Base-by-base conservation (phyloP, 768 basidiomycete species). In the Hericium rajendrae region DNA sequence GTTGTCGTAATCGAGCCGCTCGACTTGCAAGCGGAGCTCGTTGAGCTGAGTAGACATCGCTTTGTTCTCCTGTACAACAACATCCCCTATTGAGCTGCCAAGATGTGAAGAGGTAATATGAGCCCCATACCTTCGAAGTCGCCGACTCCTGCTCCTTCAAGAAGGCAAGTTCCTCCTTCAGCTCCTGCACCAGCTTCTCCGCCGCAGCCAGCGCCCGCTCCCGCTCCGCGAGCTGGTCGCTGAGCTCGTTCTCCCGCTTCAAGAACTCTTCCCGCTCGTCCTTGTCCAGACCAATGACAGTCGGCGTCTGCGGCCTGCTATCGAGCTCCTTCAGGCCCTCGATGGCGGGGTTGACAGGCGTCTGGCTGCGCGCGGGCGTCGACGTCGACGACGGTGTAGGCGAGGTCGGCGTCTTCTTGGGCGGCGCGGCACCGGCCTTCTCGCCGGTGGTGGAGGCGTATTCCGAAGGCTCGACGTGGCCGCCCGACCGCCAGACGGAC, bases 221-320 rank as follows among this genome's bases (percentile, higher is more conserved):
- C 76, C 81, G 91, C 75, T 97, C 95, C 3, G 91, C 91, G 48
- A 99, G 77, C 63, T 84, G 78, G 71, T 99, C 97, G 59, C 86
- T 94, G 56, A 99, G 77, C 70, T 99, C 97, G 64, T 98, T 98
- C 79, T 99, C 97, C 60, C 97, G 73, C 68, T 83, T 85, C 71
- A 99, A 72, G 79, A 98, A 99, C 54, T 98, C 97, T 62, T 99
- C 97, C 58, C 94, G 76, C 73, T 99, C 97, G 65, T 98, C 97
- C 75, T 94, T 93, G 62, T 97, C 94, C 63, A 98, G 69, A 20
- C 86, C 85, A 55, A 88, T 78, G 43, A 88, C 88, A 6, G 90
- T 91, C 13, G 95, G 97, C 15, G 97, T 98, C 68, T 91, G 88
- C 24, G 95, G 94, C 56, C 97, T 76, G 67, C 88, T 91, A 57